Base-by-base conservation (phyloP, 805 yeast species). In the Scheffersomyces lignosus region DNA sequence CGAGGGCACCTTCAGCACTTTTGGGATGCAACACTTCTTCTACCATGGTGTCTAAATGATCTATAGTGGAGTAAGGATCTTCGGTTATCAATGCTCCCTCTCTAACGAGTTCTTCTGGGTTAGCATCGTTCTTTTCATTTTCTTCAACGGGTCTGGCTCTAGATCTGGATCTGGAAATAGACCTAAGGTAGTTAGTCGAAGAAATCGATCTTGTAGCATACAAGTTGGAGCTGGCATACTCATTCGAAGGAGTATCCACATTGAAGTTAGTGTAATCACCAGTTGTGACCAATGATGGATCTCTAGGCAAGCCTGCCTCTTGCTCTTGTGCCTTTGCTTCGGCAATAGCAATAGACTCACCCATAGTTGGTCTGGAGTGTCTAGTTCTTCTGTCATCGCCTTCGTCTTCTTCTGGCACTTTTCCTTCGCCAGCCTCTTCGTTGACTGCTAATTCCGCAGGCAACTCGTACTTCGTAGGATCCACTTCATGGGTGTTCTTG, bases 101-200 rank as follows among this genome's bases (percentile, higher is more conserved):
- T 36, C 69, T 60, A 24, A 66, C 72, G 44, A 80, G 64, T 30
- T 71, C 79, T 1, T 55, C 52, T n/a, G 70, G 51, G 43, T 47
- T 50, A 33, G 53, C 50, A 36, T 57, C 62, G 34, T 53, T 54
- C 41, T 56, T 52, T 13, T 66, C 65, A 13, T 52, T 53, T 17
- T 56, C 46, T 16, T 42, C 40, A 13, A 35, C 41, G 20, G 62
- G 54, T 18, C 58, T 55, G 18, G 65, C 67, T 56, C 84, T 70
- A 5, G 84, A 77, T 50, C 85, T 66, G 1, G 85, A 79, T 56
- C 85, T 67, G 1, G 86, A 80, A 30, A 80, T 78, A 1, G 84
- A 76, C 47, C 89, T 73, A 45, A 83, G 64, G 52, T 81, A 83
- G 41, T 77, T 66, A 27, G 75, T 58, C 0, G 80, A 73, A 13